phyloP scores from a whole-genome alignment of 2,329 filamentous ascomycete species.

The Macrophomina phaseolina region DNA sequence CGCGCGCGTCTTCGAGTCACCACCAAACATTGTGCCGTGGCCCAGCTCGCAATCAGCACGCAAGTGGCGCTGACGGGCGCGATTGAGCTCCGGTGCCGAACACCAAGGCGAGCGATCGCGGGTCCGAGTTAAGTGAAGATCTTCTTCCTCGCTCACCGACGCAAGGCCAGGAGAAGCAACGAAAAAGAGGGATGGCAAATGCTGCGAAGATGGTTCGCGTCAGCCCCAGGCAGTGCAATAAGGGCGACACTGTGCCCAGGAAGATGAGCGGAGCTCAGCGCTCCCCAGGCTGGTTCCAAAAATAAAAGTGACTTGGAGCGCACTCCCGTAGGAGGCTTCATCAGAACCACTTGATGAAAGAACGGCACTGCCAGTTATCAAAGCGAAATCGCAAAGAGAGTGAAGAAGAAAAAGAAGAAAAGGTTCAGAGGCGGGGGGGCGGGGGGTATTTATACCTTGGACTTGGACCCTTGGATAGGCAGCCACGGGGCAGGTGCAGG shows the following conservation, averaged over 20 bases:
- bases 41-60: no score
- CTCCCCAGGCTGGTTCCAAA: neutral
- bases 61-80: no score
- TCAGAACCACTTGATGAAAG: neutral
- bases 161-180: neutral
- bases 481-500: no score
- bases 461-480: no score
- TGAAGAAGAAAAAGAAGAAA: neutral
- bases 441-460: neutral
- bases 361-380: neutral
- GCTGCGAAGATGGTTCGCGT: neutral
- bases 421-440: neutral
- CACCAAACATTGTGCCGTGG: no score
- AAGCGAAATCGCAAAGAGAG: conserved; percentile 12
- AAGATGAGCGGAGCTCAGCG: neutral
- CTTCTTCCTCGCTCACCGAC: neutral
- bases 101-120: no score
- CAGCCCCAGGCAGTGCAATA: conserved; percentile 2
- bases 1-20: no score
- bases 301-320: neutral
- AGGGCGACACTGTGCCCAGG: neutral
- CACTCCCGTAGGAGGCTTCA: neutral
- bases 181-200: neutral
- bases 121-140: no score
- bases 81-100: no score